Percentiles rank a stretch among this genome's conserved stretches.
phyloP scores from a whole-genome alignment of 2,329 filamentous ascomycete species.

The Emericellopsis atlantica region DNA sequence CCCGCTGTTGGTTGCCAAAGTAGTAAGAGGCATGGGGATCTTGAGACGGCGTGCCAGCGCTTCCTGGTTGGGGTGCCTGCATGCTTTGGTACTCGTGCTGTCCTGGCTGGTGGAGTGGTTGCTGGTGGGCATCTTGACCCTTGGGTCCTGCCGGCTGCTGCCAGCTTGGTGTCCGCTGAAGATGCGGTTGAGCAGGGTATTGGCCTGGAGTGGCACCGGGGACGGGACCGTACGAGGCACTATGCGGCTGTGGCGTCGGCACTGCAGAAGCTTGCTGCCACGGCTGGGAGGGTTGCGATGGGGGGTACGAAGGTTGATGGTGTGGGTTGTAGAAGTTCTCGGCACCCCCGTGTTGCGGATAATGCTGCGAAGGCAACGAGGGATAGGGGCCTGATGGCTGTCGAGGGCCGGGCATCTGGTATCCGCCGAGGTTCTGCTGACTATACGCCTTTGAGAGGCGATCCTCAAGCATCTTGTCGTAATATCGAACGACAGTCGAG shows the following conservation, averaged over 20 bases:
- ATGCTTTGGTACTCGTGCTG: conserved; percentile 13
- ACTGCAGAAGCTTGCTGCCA: conserved; percentile 17
- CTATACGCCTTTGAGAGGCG: conserved; percentile 85
- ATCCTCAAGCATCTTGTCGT: conserved; percentile 96
- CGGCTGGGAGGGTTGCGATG: conserved; percentile 28
- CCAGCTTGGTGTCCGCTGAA: conserved; percentile 40
- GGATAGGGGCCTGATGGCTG: conserved; percentile 57
- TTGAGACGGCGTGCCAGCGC: conserved; percentile 13
- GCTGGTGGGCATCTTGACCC: conserved; percentile 7
- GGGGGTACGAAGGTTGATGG: conserved; percentile 35
- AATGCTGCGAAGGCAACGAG: conserved; percentile 44
- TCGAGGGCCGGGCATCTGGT: conserved; percentile 39
- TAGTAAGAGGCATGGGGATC: conserved; percentile 49
- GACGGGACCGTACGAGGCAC: conserved; percentile 27
- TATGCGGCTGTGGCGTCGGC: conserved; percentile 25
- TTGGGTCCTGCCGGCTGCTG: conserved; percentile 23
- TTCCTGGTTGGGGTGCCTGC: conserved; percentile 15
- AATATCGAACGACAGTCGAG: conserved; percentile 91
- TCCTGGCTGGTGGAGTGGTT: conserved; percentile 10
- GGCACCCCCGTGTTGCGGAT: conserved; percentile 37
- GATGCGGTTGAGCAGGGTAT: conserved; percentile 30
- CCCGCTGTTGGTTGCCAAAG: conserved; percentile 28
- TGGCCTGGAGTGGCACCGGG: conserved; percentile 25
- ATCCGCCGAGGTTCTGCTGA: conserved; percentile 60
- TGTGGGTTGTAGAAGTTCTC: conserved; percentile 78